Evolutionary conservation across 2,329 filamentous ascomycete genomes (phyloP).

Genomic region (Zymoseptoria passerinii): DNA sequence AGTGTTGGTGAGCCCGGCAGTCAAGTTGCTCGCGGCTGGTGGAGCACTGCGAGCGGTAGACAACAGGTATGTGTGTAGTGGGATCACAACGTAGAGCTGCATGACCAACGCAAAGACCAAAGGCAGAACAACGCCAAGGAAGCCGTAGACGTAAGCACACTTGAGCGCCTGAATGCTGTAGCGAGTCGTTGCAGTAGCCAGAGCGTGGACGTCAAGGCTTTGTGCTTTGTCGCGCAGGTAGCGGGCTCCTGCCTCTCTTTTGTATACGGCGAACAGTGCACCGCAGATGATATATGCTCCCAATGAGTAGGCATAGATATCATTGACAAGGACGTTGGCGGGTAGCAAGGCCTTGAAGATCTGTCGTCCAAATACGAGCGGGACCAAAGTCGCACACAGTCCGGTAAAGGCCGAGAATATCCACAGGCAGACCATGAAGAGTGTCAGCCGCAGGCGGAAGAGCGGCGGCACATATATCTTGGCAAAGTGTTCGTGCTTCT

Average conservation of each 20-base stretch:
- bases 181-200: conserved; percentile 17
- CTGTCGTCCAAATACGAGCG: conserved; percentile 72
- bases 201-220: conserved; percentile 17
- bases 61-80: conserved; percentile 67
- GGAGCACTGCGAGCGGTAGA: conserved; percentile 2
- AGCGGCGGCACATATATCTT: conserved; percentile 69
- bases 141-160: conserved; percentile 65
- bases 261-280: conserved; percentile 47
- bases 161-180: conserved; percentile 34
- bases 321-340: conserved; percentile 67
- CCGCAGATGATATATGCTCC: conserved; percentile 75
- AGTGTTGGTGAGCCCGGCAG: not conserved
- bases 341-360: conserved; percentile 70
- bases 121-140: conserved; percentile 71
- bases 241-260: conserved; percentile 8
- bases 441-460: conserved; percentile 69
- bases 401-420: conserved; percentile 83
- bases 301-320: conserved; percentile 91
- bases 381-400: conserved; percentile 75
- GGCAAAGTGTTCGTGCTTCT: conserved; percentile 39
- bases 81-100: conserved; percentile 82
- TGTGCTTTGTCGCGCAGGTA: conserved; percentile 13
- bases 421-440: conserved; percentile 89
- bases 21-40: not conserved
- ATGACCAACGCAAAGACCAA: conserved; percentile 69